Evolutionary conservation across 352 stramenopile genomes (phyloP).

Genomic region (Pythium rhizo-oryzae): DNA sequence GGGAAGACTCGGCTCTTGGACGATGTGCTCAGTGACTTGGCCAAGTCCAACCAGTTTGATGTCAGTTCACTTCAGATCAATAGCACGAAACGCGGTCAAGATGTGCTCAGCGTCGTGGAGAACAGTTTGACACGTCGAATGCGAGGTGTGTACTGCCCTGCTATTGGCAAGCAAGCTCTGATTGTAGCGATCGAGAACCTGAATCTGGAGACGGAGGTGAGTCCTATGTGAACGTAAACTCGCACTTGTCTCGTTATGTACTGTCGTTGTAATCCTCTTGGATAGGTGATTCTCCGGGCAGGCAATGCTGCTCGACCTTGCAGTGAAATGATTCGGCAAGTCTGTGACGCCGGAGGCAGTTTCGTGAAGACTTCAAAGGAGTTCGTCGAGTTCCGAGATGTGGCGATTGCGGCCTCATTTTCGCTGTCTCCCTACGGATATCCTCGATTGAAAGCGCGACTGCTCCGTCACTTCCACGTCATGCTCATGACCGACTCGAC

Average conservation of each 20-base stretch:
- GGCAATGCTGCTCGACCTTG: conserved; percentile 26
- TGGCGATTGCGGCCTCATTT: conserved; percentile 50
- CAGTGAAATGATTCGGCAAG: conserved; percentile 62
- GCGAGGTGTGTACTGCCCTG: conserved; percentile 58
- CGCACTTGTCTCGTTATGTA: neutral
- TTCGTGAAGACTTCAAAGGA: conserved; percentile 57
- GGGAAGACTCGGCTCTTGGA: conserved; percentile 57
- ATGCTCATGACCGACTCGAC: conserved; percentile 52
- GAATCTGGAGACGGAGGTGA: conserved; percentile 56
- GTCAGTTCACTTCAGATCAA: conserved; percentile 41
- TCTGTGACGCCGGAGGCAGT: conserved; percentile 55
- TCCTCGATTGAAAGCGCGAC: conserved; percentile 36
- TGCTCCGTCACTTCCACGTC: conserved; percentile 71
- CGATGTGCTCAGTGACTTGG: conserved; percentile 40
- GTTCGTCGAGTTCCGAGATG: conserved; percentile 60
- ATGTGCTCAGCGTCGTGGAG: conserved; percentile 47
- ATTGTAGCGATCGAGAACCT: conserved; percentile 62
- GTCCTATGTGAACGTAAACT: neutral
- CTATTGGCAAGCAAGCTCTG: conserved; percentile 44
- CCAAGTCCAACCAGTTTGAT: conserved; percentile 38
- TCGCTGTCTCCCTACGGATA: conserved; percentile 51
- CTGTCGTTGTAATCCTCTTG: neutral
- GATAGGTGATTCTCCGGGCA: neutral
- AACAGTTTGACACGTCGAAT: conserved; percentile 50
- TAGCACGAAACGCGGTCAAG: conserved; percentile 20